These are phyloP conservation scores for Leccinum aurantiacum DNA, from an alignment of 768 basidiomycete species.

Conservation along the genomic window DNA sequence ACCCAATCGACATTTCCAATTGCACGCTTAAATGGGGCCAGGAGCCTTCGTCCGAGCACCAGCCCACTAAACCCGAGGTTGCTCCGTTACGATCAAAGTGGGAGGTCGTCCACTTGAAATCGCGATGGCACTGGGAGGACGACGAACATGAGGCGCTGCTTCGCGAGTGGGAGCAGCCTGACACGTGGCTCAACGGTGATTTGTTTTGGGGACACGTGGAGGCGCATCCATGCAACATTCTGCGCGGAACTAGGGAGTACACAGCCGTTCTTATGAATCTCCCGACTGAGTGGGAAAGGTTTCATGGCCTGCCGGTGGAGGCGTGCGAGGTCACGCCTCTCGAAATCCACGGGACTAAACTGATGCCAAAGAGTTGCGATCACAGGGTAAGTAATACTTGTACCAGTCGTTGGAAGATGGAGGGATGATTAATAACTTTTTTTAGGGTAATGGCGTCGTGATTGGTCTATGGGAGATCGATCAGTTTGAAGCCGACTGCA, in stretches of 20 bases:
- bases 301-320: constrained; percentile 14
- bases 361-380: constrained; percentile 24
- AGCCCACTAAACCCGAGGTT: not conserved
- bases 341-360: constrained; percentile 23
- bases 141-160: not conserved
- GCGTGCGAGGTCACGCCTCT: constrained; percentile 28
- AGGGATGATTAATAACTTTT: not conserved
- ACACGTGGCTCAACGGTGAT: constrained; percentile 15
- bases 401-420: not conserved
- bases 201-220: constrained; percentile 26
- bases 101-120: not conserved
- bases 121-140: not conserved
- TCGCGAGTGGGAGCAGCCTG: constrained; percentile 7
- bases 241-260: constrained; percentile 29
- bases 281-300: constrained; percentile 19
- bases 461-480: constrained; percentile 15
- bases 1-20: no score
- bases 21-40: not conserved
- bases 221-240: constrained; percentile 22
- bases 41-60: not conserved
- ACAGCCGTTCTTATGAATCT: constrained; percentile 31
- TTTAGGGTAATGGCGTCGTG: constrained; percentile 21
- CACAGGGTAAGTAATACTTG: constrained; percentile 12
- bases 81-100: not conserved
- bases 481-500: not conserved